Percentiles rank a stretch among this genome's conserved stretches.
These are phyloP conservation scores for Thelephora terrestris DNA, from an alignment of 1,284 basidiomycete genomes.

Conservation along the genomic window DNA sequence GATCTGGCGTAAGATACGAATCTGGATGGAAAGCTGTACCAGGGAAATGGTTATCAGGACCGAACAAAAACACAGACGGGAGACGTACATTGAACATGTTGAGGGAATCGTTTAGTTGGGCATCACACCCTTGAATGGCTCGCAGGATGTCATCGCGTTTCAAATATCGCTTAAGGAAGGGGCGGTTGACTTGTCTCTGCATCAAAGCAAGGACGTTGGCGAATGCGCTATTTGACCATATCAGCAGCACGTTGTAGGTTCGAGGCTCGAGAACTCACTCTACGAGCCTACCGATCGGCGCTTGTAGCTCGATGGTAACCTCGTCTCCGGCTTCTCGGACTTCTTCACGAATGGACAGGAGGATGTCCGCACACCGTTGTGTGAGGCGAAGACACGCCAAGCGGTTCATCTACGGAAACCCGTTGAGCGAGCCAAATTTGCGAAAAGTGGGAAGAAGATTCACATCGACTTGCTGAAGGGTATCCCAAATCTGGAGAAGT, in stretches of 20 bases:
- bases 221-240: slow-evolving; percentile 12
- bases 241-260: too few relatives aligned
- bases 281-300: slow-evolving; percentile 34
- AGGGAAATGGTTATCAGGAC: background rate
- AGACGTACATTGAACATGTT: slow-evolving; percentile 43
- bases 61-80: background rate
- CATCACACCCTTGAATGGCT: slow-evolving; percentile 45
- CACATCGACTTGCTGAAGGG: slow-evolving; percentile 51
- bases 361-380: slow-evolving; percentile 41
- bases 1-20: slow-evolving; percentile 49
- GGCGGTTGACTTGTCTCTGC: slow-evolving; percentile 48
- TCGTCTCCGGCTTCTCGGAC: slow-evolving; percentile 30
- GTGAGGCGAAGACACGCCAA: slow-evolving; percentile 39
- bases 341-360: slow-evolving; percentile 36
- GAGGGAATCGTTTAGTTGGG: slow-evolving; percentile 43
- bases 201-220: slow-evolving; percentile 40
- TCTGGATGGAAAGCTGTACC: slow-evolving; percentile 38
- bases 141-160: slow-evolving; percentile 61
- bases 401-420: slow-evolving; percentile 39
- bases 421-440: slow-evolving; percentile 1
- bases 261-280: slow-evolving; percentile 29
- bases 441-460: slow-evolving; percentile 16
- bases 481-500: slow-evolving; percentile 52
- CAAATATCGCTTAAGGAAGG: slow-evolving; percentile 72
- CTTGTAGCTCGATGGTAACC: slow-evolving; percentile 25